phyloP scores from a whole-genome alignment of 2,329 filamentous ascomycete genomes.

The Capronia americana region DNA sequence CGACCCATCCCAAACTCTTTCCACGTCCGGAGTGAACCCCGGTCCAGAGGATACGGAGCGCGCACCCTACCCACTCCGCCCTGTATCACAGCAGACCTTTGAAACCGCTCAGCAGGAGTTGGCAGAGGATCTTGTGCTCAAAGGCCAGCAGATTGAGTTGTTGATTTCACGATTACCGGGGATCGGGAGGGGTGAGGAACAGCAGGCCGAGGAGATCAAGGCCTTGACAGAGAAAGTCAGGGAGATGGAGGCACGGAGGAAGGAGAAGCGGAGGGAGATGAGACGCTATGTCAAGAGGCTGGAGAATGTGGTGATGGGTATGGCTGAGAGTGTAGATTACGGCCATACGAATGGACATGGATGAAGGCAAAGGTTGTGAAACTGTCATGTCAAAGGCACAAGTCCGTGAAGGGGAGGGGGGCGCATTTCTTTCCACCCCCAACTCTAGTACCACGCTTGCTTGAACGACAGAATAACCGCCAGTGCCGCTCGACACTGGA shows the following conservation, averaged over 20 bases:
- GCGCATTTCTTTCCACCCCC: neutral
- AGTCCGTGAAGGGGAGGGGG: neutral
- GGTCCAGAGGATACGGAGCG: slow-evolving; percentile 39
- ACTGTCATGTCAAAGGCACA: neutral
- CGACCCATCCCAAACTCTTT: slow-evolving; percentile 24
- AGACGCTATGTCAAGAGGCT: slow-evolving; percentile 48
- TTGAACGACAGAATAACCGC: slow-evolving; percentile 5
- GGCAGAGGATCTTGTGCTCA: slow-evolving; percentile 57
- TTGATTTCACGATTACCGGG: slow-evolving; percentile 55
- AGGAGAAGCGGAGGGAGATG: slow-evolving; percentile 51
- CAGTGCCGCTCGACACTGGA: neutral
- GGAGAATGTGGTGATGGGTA: slow-evolving; percentile 47
- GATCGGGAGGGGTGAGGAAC: slow-evolving; percentile 51
- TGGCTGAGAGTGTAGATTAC: slow-evolving; percentile 38
- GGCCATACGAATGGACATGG: slow-evolving; percentile 20
- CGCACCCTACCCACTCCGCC: slow-evolving; percentile 45
- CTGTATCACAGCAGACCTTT: slow-evolving; percentile 52
- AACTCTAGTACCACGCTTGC: slow-evolving; percentile 7
- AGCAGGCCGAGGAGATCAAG: slow-evolving; percentile 53
- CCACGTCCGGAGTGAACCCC: slow-evolving; percentile 28
- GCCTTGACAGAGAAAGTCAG: slow-evolving; percentile 53
- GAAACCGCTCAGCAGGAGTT: slow-evolving; percentile 54
- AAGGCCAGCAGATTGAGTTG: slow-evolving; percentile 59
- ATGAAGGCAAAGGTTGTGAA: slow-evolving; percentile 7
- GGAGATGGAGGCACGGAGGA: slow-evolving; percentile 52